Evolutionary conservation across 2,329 filamentous ascomycete species (phyloP).

Genomic region (Didymella glomerata): DNA sequence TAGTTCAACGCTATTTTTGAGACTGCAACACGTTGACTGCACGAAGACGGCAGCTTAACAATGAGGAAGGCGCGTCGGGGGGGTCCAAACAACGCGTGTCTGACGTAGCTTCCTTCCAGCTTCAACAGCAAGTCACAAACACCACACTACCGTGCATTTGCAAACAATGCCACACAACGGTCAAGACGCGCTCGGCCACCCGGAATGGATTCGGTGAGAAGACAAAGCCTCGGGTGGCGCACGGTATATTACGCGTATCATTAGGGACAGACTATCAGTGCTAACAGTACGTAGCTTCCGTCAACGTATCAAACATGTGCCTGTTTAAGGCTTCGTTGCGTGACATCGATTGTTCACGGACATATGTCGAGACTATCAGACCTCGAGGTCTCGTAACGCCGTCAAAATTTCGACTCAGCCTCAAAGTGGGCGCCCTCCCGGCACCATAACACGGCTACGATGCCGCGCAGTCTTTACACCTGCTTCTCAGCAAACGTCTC

Average conservation of each 20-base stretch:
- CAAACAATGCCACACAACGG: background rate
- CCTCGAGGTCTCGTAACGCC: no score
- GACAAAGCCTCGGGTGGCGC: background rate
- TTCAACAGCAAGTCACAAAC: background rate
- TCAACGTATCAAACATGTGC: conserved; percentile 20
- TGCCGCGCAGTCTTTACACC: conserved; percentile 12
- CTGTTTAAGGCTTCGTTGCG: background rate
- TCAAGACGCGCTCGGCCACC: background rate
- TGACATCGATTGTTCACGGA: background rate
- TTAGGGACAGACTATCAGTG: conserved; percentile 16
- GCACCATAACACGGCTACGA: no score
- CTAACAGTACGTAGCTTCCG: conserved; percentile 11
- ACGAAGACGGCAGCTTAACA: background rate
- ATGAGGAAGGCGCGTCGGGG: background rate
- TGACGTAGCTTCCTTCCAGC: background rate
- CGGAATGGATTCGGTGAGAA: background rate
- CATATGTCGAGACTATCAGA: background rate
- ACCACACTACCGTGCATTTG: background rate
- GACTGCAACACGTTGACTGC: background rate
- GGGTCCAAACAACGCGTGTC: background rate
- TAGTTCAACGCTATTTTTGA: background rate
- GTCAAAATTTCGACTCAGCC: no score
- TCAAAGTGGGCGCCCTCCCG: no score
- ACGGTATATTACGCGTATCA: background rate
- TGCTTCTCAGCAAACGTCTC: conserved; percentile 29